These are phyloP conservation scores for Austroboletus festivus DNA, from an alignment of 768 basidiomycete species.

Conservation along the genomic window DNA sequence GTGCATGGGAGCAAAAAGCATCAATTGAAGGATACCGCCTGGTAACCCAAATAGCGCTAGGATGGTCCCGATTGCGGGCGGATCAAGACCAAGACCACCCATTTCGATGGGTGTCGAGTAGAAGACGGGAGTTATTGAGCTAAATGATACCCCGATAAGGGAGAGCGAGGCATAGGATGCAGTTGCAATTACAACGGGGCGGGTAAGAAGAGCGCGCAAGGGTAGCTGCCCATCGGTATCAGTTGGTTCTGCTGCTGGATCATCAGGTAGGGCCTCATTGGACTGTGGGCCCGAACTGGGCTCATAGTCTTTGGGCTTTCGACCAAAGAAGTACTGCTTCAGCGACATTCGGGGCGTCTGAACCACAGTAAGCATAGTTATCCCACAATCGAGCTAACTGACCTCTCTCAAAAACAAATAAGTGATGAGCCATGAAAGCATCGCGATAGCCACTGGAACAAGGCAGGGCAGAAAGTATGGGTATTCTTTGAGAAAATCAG, in stretches of 20 bases:
- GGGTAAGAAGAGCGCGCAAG: conserved; percentile 46
- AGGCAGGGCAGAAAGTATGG: conserved; percentile 76
- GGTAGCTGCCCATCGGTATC: conserved; percentile 39
- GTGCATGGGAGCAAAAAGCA: conserved; percentile 58
- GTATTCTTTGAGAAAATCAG: conserved; percentile 56
- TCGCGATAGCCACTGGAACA: conserved; percentile 54
- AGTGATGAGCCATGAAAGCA: conserved; percentile 48
- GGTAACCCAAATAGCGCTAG: conserved; percentile 25
- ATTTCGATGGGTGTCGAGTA: conserved; percentile 29
- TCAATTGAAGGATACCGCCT: conserved; percentile 49
- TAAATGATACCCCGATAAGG: conserved; percentile 61
- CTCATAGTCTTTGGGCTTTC: background rate
- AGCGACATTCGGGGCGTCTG: conserved; percentile 16
- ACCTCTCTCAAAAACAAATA: conserved; percentile 57
- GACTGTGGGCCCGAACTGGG: background rate
- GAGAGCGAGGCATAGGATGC: conserved; percentile 60
- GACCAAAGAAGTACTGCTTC: conserved; percentile 17
- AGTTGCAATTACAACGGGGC: conserved; percentile 53
- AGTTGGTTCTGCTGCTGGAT: background rate
- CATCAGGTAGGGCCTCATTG: background rate
- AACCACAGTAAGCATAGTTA: background rate
- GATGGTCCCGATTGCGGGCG: conserved; percentile 30
- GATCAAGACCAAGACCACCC: conserved; percentile 26
- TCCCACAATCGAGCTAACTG: background rate
- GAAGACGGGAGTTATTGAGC: conserved; percentile 39